A percentile compares a stretch with the other conserved stretches of the same genome.
Evolutionary conservation across 2,329 filamentous ascomycete genomes (phyloP).

Genomic region (Hymenoscyphus repandus): DNA sequence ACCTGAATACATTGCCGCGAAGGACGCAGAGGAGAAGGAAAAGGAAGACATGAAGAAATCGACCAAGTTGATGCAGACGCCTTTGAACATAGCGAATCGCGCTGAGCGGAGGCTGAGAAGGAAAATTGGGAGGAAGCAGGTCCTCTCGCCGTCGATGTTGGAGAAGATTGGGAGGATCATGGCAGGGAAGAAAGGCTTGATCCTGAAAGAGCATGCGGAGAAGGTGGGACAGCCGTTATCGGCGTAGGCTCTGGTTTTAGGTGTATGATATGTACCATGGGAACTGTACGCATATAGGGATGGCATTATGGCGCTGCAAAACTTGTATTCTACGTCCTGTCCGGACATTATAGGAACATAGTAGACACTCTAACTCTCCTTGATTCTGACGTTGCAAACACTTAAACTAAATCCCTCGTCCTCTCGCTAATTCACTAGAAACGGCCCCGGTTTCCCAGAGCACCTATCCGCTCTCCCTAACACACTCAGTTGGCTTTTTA

Average conservation of each 20-base stretch:
- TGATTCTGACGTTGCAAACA: too few species aligned
- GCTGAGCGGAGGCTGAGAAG: slow-evolving; percentile 23
- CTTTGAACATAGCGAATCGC: slow-evolving; percentile 29
- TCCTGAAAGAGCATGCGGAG: slow-evolving; percentile 10
- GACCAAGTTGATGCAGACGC: slow-evolving; percentile 27
- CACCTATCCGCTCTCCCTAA: too few species aligned
- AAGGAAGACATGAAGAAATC: slow-evolving; percentile 31
- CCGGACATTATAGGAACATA: too few species aligned
- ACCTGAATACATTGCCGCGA: slow-evolving; percentile 61
- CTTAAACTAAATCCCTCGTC: too few species aligned
- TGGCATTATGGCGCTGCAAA: slow-evolving; percentile 22
- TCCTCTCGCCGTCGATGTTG: slow-evolving; percentile 28
- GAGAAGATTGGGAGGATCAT: slow-evolving; percentile 31
- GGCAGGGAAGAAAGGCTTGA: slow-evolving; percentile 23
- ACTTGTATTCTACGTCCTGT: too few species aligned
- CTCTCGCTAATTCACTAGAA: too few species aligned
- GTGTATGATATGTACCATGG: slow-evolving; percentile 28
- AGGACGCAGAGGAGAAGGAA: slow-evolving; percentile 52
- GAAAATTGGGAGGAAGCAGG: slow-evolving; percentile 26
- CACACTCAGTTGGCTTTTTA: too few species aligned
- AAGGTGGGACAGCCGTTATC: slow-evolving; percentile 4
- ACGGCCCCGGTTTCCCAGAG: too few species aligned
- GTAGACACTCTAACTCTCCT: too few species aligned
- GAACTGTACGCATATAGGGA: slow-evolving; percentile 18
- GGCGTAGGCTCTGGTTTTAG: slow-evolving; percentile 8